A percentile compares a stretch with the other conserved stretches of the same genome.
phyloP scores from a whole-genome alignment of 345 rosid species.

The Arabis hirsuta region DNA sequence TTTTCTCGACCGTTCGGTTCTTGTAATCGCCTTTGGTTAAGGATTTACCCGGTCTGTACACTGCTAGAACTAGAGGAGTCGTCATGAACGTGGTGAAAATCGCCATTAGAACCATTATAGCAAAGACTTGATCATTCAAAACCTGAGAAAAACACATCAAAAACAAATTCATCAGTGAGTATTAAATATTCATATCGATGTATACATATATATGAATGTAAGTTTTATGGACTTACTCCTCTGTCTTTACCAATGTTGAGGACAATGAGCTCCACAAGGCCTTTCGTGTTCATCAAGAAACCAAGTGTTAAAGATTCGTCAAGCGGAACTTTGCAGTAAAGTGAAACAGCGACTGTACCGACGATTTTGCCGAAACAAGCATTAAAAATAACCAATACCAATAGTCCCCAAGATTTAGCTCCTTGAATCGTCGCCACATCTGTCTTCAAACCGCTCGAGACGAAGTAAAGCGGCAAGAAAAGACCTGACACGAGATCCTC shows the following conservation, averaged over 20 bases:
- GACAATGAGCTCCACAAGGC: slow-evolving; percentile 48
- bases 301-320: slow-evolving; percentile 62
- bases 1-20: slow-evolving; percentile 49
- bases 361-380: slow-evolving; percentile 62
- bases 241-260: slow-evolving; percentile 69
- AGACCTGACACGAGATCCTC: slow-evolving; percentile 60
- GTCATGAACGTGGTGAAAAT: slow-evolving; percentile 71
- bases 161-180: no score
- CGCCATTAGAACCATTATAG: slow-evolving; percentile 69
- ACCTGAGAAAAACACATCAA: slow-evolving; percentile 43
- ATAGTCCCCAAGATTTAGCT: slow-evolving; percentile 53
- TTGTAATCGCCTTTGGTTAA: slow-evolving; percentile 44
- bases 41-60: slow-evolving; percentile 60
- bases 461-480: slow-evolving; percentile 61
- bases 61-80: slow-evolving; percentile 64
- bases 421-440: slow-evolving; percentile 53
- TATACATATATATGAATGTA: no score
- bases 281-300: slow-evolving; percentile 73
- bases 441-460: slow-evolving; percentile 61
- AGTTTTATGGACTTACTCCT: slow-evolving; percentile 38
- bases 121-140: slow-evolving; percentile 62
- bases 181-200: no score
- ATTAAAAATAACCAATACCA: slow-evolving; percentile 56
- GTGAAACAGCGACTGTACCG: slow-evolving; percentile 54
- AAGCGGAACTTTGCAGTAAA: slow-evolving; percentile 50